These are phyloP conservation scores for Cicer arietinum DNA, from an alignment of 306 rosid species.

Conservation along the genomic window DNA sequence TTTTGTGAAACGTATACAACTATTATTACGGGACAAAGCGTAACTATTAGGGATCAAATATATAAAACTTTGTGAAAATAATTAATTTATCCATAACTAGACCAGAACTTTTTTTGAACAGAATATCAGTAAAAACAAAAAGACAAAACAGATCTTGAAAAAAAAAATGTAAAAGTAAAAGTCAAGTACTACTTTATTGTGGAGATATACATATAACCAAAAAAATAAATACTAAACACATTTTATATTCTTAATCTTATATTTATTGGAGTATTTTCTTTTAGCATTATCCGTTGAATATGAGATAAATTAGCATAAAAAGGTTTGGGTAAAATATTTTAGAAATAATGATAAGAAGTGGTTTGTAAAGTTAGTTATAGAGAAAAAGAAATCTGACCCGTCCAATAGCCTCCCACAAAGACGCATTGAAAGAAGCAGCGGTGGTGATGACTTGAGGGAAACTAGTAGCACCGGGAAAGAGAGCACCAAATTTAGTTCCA, in stretches of 20 bases:
- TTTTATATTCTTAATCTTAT: neutral
- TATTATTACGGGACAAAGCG: no score
- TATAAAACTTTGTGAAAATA: neutral
- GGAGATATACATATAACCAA: neutral
- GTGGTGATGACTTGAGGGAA: constrained; percentile 98
- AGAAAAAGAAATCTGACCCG: constrained; percentile 57
- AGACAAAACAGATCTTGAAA: constrained; percentile 34
- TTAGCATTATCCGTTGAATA: neutral
- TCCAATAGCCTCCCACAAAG: constrained; percentile 92
- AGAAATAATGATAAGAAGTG: neutral
- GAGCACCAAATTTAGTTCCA: constrained; percentile 66
- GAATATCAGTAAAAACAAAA: neutral
- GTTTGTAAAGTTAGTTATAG: neutral
- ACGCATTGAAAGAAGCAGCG: constrained; percentile 87
- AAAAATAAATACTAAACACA: neutral
- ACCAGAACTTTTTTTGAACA: neutral
- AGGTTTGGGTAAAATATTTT: no score
- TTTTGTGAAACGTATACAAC: no score
- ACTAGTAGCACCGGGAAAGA: constrained; percentile 80
- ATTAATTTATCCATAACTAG: neutral
- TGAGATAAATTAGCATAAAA: neutral
- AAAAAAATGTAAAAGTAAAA: constrained; percentile 12
- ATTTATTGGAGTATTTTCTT: neutral
- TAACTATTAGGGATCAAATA: neutral
- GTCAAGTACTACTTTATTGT: constrained; percentile 24